Evolutionary conservation across 768 basidiomycete genomes (phyloP).

Genomic region (Panus rudis): DNA sequence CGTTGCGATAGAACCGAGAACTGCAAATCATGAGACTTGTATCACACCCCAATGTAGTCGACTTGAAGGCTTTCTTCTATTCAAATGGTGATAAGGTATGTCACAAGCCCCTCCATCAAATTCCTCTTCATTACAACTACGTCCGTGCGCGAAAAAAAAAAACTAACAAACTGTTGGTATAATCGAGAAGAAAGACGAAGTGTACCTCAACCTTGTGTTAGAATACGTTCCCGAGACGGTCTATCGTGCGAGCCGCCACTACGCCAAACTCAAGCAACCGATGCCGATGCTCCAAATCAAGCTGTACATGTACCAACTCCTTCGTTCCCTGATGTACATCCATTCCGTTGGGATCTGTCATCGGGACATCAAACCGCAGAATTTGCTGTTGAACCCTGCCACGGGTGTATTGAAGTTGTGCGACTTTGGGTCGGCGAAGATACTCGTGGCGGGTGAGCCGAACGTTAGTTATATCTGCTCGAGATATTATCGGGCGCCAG

Average conservation of each 20-base stretch:
- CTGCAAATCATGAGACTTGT: slow-evolving; percentile 98
- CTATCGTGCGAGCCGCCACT: slow-evolving; percentile 97
- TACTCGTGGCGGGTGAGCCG: slow-evolving; percentile 94
- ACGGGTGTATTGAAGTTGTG: slow-evolving; percentile 96
- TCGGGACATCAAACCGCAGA: slow-evolving; percentile 99
- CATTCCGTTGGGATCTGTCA: slow-evolving; percentile 99
- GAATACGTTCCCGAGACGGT: slow-evolving; percentile 99
- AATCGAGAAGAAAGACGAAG: slow-evolving; percentile 86
- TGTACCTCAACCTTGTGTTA: slow-evolving; percentile 97
- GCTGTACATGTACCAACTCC: slow-evolving; percentile 98
- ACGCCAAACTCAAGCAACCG: slow-evolving; percentile 98
- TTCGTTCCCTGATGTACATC: slow-evolving; percentile 97
- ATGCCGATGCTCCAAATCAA: slow-evolving; percentile 99
- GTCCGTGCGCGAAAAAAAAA: slow-evolving; percentile 1
- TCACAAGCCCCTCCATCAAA: slow-evolving; percentile 6
- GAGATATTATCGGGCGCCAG: slow-evolving; percentile 97
- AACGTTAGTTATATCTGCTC: slow-evolving; percentile 99
- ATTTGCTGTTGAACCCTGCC: slow-evolving; percentile 92
- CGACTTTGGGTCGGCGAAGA: slow-evolving; percentile 99
- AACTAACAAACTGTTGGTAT: slow-evolving; percentile 11
- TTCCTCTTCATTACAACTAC: slow-evolving; percentile 4
- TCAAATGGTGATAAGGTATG: slow-evolving; percentile 97
- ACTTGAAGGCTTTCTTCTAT: slow-evolving; percentile 97
- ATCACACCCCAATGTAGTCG: slow-evolving; percentile 95
- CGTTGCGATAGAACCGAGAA: slow-evolving; percentile 81